These are phyloP conservation scores for Metschnikowia borealis DNA, from an alignment of 805 yeast genomes.

Conservation along the genomic window DNA sequence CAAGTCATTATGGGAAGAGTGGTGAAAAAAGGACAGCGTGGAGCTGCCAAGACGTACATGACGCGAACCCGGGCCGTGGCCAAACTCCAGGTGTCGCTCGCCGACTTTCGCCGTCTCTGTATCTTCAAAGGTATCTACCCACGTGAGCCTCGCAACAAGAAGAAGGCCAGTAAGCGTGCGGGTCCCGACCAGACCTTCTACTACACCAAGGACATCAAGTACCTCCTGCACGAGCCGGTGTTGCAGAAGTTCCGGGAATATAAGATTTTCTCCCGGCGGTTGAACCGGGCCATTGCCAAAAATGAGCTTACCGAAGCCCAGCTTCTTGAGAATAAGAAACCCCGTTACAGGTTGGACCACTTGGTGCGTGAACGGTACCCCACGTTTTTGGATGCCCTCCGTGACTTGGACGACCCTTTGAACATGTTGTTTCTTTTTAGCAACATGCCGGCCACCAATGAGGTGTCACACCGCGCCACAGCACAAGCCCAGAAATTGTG, in stretches of 20 bases:
- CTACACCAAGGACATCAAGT: constrained; percentile 90
- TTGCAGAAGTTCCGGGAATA: constrained; percentile 90
- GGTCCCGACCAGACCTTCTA: constrained; percentile 95
- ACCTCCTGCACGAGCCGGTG: constrained; percentile 91
- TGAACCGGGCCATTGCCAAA: constrained; percentile 84
- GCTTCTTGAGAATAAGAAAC: constrained; percentile 74
- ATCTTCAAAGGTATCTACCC: constrained; percentile 98
- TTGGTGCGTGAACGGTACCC: constrained; percentile 95
- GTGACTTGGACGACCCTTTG: constrained; percentile 93
- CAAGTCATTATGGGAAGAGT: constrained; percentile 51
- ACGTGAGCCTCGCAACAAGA: constrained; percentile 91
- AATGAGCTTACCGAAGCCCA: constrained; percentile 90
- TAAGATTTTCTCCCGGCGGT: constrained; percentile 87
- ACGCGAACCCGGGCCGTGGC: constrained; percentile 94
- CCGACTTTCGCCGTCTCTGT: constrained; percentile 95
- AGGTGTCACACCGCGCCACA: constrained; percentile 75
- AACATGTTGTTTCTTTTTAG: constrained; percentile 93
- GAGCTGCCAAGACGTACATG: constrained; percentile 88
- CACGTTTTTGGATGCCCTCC: constrained; percentile 81
- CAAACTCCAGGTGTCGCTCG: constrained; percentile 86
- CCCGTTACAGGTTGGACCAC: constrained; percentile 81
- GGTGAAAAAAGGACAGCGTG: constrained; percentile 78
- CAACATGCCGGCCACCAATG: constrained; percentile 90
- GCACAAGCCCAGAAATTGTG: constrained; percentile 81
- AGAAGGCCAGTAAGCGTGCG: constrained; percentile 97